Base-by-base conservation (phyloP, 2,329 filamentous ascomycete species). In the Penicillium sp. region DNA sequence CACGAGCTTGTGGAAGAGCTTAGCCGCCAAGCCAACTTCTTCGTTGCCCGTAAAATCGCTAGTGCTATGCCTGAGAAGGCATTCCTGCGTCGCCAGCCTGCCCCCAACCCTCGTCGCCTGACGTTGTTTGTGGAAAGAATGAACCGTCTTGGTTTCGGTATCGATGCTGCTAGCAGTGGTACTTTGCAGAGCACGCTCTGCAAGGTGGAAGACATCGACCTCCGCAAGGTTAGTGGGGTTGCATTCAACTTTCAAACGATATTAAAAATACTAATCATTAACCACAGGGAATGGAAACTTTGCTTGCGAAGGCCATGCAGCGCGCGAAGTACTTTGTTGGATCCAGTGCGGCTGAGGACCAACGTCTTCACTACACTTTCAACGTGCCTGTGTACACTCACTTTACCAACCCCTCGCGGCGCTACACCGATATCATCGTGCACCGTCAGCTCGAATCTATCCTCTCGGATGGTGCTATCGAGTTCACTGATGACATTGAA, bases 371-470 rank as follows among this genome's bases (percentile, higher is more conserved):
- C 78, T 99, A 96, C 75, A 89, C 92, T 14, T 83, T 98, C 52
- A 99, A 99, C 78, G 80, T 96, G 54, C 92, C 93, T 1, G 78
- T 96, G 13, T 99, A 97, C 81, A 98, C 95, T 67, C 95, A 99
- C 75, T 98, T 98, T 78, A 98, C 93, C 37, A 93, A 92, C 75
- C 95, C 95, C 1, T 96, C 92, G 21, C 89, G 95, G 54, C 92
- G 95, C 60, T 99, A 98, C 75, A 91, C 93, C 25, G 95, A 99
- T 73, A 88, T 99, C 60, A 82, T 98, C 67, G 95, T 97, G 33
- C 95, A 99, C 76, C 92, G 95, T 56, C 95, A 99, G 77, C 83
- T 99, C 26, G 93, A 98, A 72, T 85, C 90, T 58, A 87, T 92
- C 50, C 83, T 99, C 37, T 95, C 92, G 1, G 86, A 92, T 54